Evolutionary conservation across 305 asterid species (phyloP), one percentile per base, ranked within the genome.

Genomic region (Solanum aculeatissimum): DNA sequence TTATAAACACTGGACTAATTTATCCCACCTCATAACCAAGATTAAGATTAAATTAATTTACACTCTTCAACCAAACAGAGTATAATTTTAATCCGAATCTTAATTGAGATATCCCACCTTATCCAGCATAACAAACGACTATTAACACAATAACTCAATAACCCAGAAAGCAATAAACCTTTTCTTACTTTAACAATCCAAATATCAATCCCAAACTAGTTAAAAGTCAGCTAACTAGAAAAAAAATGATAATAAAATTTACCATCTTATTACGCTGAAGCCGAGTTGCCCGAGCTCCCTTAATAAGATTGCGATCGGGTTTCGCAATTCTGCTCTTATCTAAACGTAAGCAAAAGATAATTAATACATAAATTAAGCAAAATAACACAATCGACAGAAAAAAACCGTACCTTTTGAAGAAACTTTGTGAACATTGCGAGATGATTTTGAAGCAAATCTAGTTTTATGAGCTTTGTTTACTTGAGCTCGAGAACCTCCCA

Each of bases 191-290:
- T 10, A 9, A 51, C 2, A 51, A 77, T 6, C 47, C 29, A 51
- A 77, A 40, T 6, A 70, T 2, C 18, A 77, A 16, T 27, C 81
- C 81, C 81, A 47, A 47, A 47, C 25, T 25, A 75, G 42, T 75
- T 49, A 2, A 18, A 6, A 25, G 16, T 75, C 43, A 25, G 15
- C 25, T 27, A 49, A 16, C 19, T 38, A 21, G 7, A 53, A 38
- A 43, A 13, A 1, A n/a, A 12, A 11, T 1, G 1, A 23, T 12
- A 35, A 14, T 10, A 74, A 23, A 80, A 65, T 3, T 9, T 88
- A 97, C 99, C 98, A 92, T 97, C 84, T 91, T 92, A 87, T 88
- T 91, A 42, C 97, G 95, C 87, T 97, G 99, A 77, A 92, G 85
- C 84, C 99, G 95, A 86, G 93, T 92, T 66, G 94, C 95, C 85